Evolutionary conservation across 2,329 filamentous ascomycete genomes (phyloP).

Genomic region (Reticulascus tulasneorum): DNA sequence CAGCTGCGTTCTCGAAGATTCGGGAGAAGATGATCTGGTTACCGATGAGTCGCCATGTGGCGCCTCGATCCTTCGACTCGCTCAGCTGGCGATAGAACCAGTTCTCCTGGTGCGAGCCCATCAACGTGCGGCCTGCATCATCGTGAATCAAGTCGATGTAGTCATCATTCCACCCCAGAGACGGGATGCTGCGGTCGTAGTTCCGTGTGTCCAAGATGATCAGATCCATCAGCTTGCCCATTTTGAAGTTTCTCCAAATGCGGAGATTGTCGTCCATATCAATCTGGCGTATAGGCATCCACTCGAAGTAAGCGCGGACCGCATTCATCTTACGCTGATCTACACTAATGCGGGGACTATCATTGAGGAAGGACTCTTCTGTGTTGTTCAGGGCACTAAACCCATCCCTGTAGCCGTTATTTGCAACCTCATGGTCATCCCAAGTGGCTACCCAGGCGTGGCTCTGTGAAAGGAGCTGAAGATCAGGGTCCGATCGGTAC

Average conservation of each 20-base stretch:
- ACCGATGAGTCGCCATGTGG: constrained; percentile 70
- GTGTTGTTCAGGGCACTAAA: constrained; percentile 59
- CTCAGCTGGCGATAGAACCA: constrained; percentile 65
- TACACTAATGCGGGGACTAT: constrained; percentile 51
- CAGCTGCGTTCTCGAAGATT: constrained; percentile 32
- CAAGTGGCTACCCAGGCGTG: constrained; percentile 41
- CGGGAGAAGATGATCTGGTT: constrained; percentile 62
- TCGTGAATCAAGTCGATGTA: constrained; percentile 59
- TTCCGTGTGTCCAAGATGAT: constrained; percentile 66
- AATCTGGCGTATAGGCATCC: constrained; percentile 49
- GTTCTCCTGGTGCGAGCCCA: constrained; percentile 68
- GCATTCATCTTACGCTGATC: constrained; percentile 69
- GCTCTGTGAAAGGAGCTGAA: constrained; percentile 34
- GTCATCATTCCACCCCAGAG: constrained; percentile 46
- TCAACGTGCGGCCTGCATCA: constrained; percentile 54
- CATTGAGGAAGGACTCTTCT: constrained; percentile 58
- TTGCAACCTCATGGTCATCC: constrained; percentile 49
- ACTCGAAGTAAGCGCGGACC: constrained; percentile 66
- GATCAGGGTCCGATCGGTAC: constrained; percentile 36
- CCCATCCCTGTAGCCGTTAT: constrained; percentile 64
- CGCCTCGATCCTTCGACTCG: constrained; percentile 54
- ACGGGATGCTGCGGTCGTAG: constrained; percentile 49
- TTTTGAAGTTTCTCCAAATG: constrained; percentile 63
- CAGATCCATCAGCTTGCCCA: constrained; percentile 62
- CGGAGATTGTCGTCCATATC: constrained; percentile 66